A percentile compares a stretch with the other conserved stretches of the same genome.
These are phyloP conservation scores for Cucurbita argyrosperma DNA, from an alignment of 306 rosid species.

Conservation along the genomic window DNA sequence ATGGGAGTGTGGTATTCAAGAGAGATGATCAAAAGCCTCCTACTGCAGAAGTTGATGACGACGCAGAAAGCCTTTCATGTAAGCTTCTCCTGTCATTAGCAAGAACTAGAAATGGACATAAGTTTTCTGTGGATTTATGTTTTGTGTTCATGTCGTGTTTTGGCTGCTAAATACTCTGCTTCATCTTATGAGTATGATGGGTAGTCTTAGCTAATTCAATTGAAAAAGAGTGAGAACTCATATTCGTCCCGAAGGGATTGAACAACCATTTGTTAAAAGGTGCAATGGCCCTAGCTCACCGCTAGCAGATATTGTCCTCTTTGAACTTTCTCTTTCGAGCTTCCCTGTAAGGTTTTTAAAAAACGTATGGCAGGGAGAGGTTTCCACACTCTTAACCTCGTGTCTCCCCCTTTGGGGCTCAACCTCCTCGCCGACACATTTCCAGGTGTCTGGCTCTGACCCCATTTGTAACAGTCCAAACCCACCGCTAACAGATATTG, in stretches of 20 bases:
- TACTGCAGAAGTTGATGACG: slow-evolving; percentile 70
- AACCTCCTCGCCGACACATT: too few species aligned
- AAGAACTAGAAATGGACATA: background rate
- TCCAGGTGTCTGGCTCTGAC: too few species aligned
- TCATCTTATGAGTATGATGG: background rate
- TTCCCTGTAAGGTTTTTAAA: too few species aligned
- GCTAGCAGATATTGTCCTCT: too few species aligned
- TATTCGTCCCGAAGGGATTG: background rate
- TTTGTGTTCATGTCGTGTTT: background rate
- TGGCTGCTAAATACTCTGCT: background rate
- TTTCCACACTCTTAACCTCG: too few species aligned
- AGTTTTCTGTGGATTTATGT: background rate
- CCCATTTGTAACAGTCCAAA: too few species aligned
- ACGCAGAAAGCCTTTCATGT: slow-evolving; percentile 90
- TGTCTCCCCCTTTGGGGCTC: too few species aligned
- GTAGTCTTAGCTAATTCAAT: background rate
- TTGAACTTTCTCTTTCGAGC: too few species aligned
- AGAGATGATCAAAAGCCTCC: slow-evolving; percentile 49
- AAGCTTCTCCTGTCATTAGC: slow-evolving; percentile 20
- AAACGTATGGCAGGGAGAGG: too few species aligned
- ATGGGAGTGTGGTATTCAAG: slow-evolving; percentile 70
- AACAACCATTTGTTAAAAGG: background rate
- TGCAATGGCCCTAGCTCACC: too few species aligned
- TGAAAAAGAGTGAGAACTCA: background rate
- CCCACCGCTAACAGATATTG: too few species aligned